A percentile compares a stretch with the other conserved stretches of the same genome.
These are phyloP conservation scores for Phalaenopsis aphrodite DNA, from an alignment of 106 monocot species.

Conservation along the genomic window DNA sequence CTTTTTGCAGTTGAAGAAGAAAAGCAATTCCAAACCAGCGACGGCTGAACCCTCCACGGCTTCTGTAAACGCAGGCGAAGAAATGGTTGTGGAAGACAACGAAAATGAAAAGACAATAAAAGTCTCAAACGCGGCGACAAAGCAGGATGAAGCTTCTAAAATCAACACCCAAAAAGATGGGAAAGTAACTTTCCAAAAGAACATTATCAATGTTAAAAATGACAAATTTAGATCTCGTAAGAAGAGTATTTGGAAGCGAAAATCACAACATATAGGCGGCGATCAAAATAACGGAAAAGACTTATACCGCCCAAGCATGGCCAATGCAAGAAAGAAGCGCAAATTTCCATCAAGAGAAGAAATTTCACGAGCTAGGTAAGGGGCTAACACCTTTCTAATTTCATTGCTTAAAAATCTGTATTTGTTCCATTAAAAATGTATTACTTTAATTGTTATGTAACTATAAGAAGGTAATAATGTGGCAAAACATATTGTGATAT, in stretches of 20 bases:
- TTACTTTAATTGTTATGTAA: neutral
- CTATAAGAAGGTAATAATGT: neutral
- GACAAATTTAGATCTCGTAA: neutral
- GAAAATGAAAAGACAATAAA: conserved; percentile 1
- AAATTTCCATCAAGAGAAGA: conserved; percentile 39
- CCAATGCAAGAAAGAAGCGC: conserved; percentile 20
- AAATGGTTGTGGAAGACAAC: neutral
- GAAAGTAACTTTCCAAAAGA: neutral
- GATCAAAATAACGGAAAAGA: neutral
- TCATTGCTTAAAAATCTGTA: neutral
- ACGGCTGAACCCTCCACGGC: neutral
- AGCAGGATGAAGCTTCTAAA: neutral
- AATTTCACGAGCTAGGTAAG: conserved; percentile 30
- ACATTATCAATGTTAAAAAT: neutral
- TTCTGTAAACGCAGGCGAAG: neutral
- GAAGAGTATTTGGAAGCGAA: conserved; percentile 8
- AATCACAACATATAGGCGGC: conserved; percentile 1
- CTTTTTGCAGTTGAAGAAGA: conserved; percentile 66
- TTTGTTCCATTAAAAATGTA: neutral
- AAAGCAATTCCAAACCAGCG: conserved; percentile 59
- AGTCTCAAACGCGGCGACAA: neutral
- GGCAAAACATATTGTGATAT: neutral
- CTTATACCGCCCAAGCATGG: neutral
- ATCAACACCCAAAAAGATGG: neutral
- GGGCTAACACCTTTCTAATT: neutral